phyloP scores from a whole-genome alignment of 495 filamentous ascomycete species.

The Hypoxylon crocopeplum region DNA sequence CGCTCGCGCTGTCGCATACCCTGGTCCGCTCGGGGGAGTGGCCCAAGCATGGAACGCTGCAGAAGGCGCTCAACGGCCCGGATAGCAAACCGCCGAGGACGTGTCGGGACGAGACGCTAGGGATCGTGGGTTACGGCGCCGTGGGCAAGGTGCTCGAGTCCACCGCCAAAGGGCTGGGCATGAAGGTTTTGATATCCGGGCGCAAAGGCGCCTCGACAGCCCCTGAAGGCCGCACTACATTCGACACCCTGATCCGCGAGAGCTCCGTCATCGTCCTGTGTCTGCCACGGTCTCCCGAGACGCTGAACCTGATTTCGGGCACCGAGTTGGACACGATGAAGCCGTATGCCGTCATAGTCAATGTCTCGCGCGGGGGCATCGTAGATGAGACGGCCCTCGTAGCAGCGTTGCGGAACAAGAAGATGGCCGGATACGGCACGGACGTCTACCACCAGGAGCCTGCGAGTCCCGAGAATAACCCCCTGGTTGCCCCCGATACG shows the following conservation, averaged over 20 bases:
- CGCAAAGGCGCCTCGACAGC: constrained; percentile 48
- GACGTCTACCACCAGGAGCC: constrained; percentile 65
- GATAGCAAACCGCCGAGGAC: constrained; percentile 50
- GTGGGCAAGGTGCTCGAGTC: constrained; percentile 52
- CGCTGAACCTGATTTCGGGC: constrained; percentile 52
- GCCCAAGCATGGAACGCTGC: constrained; percentile 38
- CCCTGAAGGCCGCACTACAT: constrained; percentile 51
- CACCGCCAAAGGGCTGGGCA: constrained; percentile 49
- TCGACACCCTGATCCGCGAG: constrained; percentile 52
- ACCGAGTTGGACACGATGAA: constrained; percentile 59
- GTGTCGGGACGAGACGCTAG: constrained; percentile 51
- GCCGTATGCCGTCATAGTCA: constrained; percentile 56
- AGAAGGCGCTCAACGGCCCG: constrained; percentile 37
- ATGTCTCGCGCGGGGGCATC: constrained; percentile 64
- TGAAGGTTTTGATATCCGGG: constrained; percentile 59
- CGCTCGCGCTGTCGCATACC: constrained; percentile 49
- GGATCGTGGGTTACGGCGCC: constrained; percentile 60
- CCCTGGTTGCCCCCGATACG: constrained; percentile 33
- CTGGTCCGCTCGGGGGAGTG: constrained; percentile 43
- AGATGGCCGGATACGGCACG: constrained; percentile 59
- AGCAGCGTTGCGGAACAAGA: constrained; percentile 51
- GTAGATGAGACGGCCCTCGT: constrained; percentile 61
- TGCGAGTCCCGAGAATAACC: constrained; percentile 38
- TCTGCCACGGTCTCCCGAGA: constrained; percentile 52
- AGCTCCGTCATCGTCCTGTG: constrained; percentile 58